Conservation (phyloP, 2,329 filamentous ascomycete genomes). For the Curvularia sp. region DNA sequence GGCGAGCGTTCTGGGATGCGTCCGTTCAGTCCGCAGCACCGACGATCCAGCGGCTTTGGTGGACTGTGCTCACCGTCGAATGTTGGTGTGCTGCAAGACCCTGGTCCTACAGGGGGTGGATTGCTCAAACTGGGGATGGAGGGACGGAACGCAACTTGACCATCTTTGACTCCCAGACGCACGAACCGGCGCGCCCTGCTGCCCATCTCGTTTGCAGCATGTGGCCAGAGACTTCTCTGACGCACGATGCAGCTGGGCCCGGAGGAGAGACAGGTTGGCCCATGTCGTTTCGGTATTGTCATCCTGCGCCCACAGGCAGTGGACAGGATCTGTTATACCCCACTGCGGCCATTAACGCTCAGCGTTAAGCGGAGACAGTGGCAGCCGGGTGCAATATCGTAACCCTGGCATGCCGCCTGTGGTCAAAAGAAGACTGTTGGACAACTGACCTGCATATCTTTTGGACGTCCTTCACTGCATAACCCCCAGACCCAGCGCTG, state of each 20-base stretch:
- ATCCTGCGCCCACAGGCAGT: slow-evolving; percentile 44
- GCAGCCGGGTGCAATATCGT: slow-evolving; percentile 47
- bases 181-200: slow-evolving; percentile 35
- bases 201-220: slow-evolving; percentile 47
- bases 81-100: slow-evolving; percentile 40
- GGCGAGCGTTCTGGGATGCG: slow-evolving; percentile 42
- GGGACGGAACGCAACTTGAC: slow-evolving; percentile 31
- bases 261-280: slow-evolving; percentile 40
- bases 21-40: slow-evolving; percentile 45
- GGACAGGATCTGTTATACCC: slow-evolving; percentile 44
- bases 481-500: slow-evolving; percentile 40
- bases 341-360: slow-evolving; percentile 42
- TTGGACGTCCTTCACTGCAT: slow-evolving; percentile 39
- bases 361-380: slow-evolving; percentile 39
- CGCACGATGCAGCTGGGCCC: slow-evolving; percentile 46
- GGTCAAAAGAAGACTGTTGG: slow-evolving; percentile 38
- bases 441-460: slow-evolving; percentile 42
- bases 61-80: slow-evolving; percentile 49
- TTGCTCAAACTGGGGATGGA: slow-evolving; percentile 38
- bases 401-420: slow-evolving; percentile 45
- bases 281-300: slow-evolving; percentile 45
- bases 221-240: slow-evolving; percentile 45
- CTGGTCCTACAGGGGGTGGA: slow-evolving; percentile 34
- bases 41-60: slow-evolving; percentile 45
- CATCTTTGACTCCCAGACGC: slow-evolving; percentile 33